Percentiles rank a stretch among this genome's conserved stretches.
Conservation (phyloP, 2,329 filamentous ascomycete species). For the Xylaria sp. region DNA sequence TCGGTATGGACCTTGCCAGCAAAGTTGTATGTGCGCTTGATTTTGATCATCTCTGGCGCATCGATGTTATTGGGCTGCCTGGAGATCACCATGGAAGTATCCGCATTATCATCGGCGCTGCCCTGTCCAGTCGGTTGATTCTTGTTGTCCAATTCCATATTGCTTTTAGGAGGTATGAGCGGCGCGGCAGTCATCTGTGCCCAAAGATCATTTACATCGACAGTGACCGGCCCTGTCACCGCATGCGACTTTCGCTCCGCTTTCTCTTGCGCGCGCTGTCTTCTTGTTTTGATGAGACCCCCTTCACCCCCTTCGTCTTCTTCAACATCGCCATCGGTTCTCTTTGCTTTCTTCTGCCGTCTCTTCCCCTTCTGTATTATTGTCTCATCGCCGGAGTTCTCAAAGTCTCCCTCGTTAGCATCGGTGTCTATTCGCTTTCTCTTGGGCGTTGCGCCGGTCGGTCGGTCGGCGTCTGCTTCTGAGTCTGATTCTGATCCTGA, state of each 20-base stretch:
- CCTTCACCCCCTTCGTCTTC: constrained; percentile 69
- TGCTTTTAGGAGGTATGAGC: constrained; percentile 46
- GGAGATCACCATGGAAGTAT: constrained; percentile 29
- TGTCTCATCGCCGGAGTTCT: constrained; percentile 78
- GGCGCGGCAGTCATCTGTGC: constrained; percentile 69
- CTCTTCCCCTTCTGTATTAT: constrained; percentile 73
- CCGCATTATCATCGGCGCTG: constrained; percentile 23
- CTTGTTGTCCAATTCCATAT: constrained; percentile 40
- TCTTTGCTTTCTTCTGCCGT: constrained; percentile 60
- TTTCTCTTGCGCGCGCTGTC: constrained; percentile 75
- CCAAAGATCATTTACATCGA: constrained; percentile 79
- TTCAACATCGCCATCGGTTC: constrained; percentile 51
- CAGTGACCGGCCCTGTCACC: constrained; percentile 69
- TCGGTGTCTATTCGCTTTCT: constrained; percentile 48
- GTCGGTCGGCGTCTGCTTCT: constrained; percentile 51
- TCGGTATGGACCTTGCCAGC: constrained; percentile 78
- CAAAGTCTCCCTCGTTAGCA: constrained; percentile 61
- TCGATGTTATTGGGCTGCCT: constrained; percentile 41
- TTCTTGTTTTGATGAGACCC: constrained; percentile 76
- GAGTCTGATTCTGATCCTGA: constrained; percentile 68
- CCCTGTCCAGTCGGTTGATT: constrained; percentile 32
- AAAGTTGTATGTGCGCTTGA: constrained; percentile 79
- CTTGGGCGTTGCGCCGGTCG: constrained; percentile 43
- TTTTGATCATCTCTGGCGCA: constrained; percentile 63
- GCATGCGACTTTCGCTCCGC: constrained; percentile 66